A percentile compares a stretch with the other conserved stretches of the same genome.
phyloP scores from a whole-genome alignment of 441 rosid genomes.

The Dalechampia spathulata region DNA sequence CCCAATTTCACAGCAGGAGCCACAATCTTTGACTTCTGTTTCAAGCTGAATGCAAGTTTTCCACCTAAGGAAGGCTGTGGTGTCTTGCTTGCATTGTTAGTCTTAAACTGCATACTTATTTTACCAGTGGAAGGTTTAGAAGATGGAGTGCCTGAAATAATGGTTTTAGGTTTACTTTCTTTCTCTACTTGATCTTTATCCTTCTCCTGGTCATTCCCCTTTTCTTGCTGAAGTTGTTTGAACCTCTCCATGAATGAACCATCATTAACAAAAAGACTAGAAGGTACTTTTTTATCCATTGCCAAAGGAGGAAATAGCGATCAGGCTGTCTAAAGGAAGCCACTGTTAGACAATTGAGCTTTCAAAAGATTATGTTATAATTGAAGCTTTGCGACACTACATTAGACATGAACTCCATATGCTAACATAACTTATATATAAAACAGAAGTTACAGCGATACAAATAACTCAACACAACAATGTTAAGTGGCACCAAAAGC shows the following conservation, averaged over 20 bases:
- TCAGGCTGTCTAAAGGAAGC: conserved; percentile 26
- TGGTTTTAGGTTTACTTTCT: conserved; percentile 59
- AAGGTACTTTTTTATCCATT: conserved; percentile 75
- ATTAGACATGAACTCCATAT: no score
- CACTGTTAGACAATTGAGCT: conserved; percentile 62
- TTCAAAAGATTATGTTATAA: no score
- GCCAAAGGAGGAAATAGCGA: conserved; percentile 24
- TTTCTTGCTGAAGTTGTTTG: conserved; percentile 85
- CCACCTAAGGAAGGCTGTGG: conserved; percentile 44
- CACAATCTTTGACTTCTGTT: conserved; percentile 83
- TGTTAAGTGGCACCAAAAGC: no score
- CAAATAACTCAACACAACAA: no score
- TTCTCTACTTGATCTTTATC: conserved; percentile 33
- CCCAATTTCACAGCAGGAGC: conserved; percentile 79
- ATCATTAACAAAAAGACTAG: conserved; percentile 85
- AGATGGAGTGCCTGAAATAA: conserved; percentile 41
- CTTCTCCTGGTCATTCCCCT: conserved; percentile 44
- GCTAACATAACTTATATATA: no score
- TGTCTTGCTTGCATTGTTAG: conserved; percentile 37
- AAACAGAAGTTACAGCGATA: no score
- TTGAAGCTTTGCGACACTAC: no score
- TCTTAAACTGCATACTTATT: conserved; percentile 37
- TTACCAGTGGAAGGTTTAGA: conserved; percentile 40
- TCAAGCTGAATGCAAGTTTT: conserved; percentile 94
- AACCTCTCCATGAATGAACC: conserved; percentile 99